Evolutionary conservation across 805 yeast genomes (phyloP).

Genomic region (Candida boleticola): DNA sequence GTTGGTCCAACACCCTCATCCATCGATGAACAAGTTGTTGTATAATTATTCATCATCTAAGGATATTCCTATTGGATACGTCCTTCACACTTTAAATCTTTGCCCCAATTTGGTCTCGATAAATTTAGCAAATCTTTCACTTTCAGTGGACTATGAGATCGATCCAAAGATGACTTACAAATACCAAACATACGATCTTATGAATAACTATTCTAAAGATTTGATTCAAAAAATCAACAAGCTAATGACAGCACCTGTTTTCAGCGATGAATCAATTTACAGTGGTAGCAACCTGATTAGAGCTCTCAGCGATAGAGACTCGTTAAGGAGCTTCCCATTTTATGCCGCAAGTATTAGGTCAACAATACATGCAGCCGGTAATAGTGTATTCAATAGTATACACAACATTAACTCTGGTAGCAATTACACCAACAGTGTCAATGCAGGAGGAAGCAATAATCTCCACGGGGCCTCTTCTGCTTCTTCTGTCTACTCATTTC

Average conservation of each 20-base stretch:
- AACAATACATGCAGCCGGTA: background rate
- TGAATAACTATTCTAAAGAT: slow-evolving; percentile 36
- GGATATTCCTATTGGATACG: slow-evolving; percentile 77
- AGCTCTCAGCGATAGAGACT: background rate
- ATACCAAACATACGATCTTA: slow-evolving; percentile 37
- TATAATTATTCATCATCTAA: slow-evolving; percentile 61
- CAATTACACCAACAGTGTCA: slow-evolving; percentile 35
- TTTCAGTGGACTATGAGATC: slow-evolving; percentile 67
- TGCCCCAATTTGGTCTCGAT: slow-evolving; percentile 61
- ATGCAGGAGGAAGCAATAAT: slow-evolving; percentile 21
- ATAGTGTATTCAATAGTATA: background rate
- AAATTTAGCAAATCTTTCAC: slow-evolving; percentile 58
- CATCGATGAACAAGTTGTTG: slow-evolving; percentile 59
- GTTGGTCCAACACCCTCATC: slow-evolving; percentile 46
- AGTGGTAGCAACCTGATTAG: background rate
- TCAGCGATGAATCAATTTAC: background rate
- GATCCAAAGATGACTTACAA: slow-evolving; percentile 31
- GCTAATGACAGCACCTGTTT: slow-evolving; percentile 12
- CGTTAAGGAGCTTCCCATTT: background rate
- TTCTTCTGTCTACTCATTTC: slow-evolving; percentile 24
- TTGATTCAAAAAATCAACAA: slow-evolving; percentile 22
- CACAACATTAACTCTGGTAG: slow-evolving; percentile 23
- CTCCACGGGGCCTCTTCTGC: slow-evolving; percentile 18
- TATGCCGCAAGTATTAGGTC: slow-evolving; percentile 1
- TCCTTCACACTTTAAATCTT: slow-evolving; percentile 63